These are phyloP conservation scores for Solanum neorickii DNA, from an alignment of 257 asterid genomes.

Conservation along the genomic window DNA sequence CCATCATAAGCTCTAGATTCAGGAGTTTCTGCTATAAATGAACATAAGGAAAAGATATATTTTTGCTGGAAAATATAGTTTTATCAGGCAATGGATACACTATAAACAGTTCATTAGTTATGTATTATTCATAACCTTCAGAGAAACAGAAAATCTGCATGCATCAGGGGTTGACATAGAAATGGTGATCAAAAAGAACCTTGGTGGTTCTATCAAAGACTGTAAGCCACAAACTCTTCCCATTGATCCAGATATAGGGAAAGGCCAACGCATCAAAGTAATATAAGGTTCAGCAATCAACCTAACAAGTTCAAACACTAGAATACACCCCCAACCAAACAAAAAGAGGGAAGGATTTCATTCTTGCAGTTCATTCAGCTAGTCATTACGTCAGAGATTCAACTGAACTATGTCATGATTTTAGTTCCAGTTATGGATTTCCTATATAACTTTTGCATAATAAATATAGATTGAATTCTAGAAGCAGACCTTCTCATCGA, in stretches of 20 bases:
- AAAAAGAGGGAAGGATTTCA: not conserved
- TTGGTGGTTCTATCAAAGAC: not conserved
- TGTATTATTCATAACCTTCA: not conserved
- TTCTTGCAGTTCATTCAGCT: not conserved
- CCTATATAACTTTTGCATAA: not conserved
- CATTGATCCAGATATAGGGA: not conserved
- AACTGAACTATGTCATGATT: not conserved
- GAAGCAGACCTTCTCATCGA: constrained; percentile 77
- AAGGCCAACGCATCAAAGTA: not conserved
- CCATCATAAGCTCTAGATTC: not conserved
- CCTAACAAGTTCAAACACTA: not conserved
- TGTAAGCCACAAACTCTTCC: not conserved
- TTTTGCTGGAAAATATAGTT: not conserved
- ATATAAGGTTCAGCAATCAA: not conserved
- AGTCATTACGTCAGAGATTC: not conserved
- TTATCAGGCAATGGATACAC: not conserved
- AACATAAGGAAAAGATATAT: not conserved
- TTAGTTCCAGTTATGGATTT: not conserved
- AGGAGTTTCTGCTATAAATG: not conserved
- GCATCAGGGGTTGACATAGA: not conserved
- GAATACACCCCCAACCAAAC: not conserved
- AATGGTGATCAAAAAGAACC: not conserved
- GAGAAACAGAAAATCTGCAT: not conserved
- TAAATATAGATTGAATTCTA: not conserved
- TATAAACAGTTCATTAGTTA: not conserved